Evolutionary conservation across 2,329 filamentous ascomycete species (phyloP).

Genomic region (Claviceps africana): DNA sequence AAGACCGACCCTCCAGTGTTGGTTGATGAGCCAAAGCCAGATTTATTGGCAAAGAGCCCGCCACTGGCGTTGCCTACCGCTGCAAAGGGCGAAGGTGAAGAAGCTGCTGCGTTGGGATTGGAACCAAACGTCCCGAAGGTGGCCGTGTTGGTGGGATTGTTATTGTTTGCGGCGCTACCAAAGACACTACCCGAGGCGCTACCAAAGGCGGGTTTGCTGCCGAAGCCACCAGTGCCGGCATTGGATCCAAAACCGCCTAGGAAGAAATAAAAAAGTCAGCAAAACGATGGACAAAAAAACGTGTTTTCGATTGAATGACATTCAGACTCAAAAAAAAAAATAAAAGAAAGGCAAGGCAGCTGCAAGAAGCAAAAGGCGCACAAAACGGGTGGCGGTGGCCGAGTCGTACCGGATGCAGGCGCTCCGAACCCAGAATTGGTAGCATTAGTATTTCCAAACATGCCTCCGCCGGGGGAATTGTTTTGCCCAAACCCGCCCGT

Average conservation of each 20-base stretch:
- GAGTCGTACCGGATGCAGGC: constrained; percentile 18
- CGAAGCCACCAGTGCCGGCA: constrained; percentile 20
- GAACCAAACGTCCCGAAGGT: constrained; percentile 29
- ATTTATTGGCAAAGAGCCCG: constrained; percentile 39
- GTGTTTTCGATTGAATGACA: neutral
- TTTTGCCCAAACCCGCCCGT: constrained; percentile 30
- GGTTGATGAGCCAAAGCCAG: constrained; percentile 32
- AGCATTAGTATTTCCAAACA: constrained; percentile 29
- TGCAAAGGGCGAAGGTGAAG: constrained; percentile 26
- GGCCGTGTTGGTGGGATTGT: constrained; percentile 16
- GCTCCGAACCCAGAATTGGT: constrained; percentile 23
- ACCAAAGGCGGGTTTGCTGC: constrained; percentile 40
- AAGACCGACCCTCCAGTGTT: constrained; percentile 32
- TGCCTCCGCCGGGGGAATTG: constrained; percentile 19
- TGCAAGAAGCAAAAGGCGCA: neutral
- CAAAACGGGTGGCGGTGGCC: neutral
- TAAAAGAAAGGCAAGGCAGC: no score
- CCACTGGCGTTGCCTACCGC: constrained; percentile 22
- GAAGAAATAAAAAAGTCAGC: neutral
- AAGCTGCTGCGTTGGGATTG: constrained; percentile 17
- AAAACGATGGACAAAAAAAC: neutral
- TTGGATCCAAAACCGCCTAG: constrained; percentile 25
- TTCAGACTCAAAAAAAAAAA: neutral
- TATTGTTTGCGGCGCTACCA: constrained; percentile 27
- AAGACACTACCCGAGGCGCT: constrained; percentile 31